A percentile compares a stretch with the other conserved stretches of the same genome.
These are phyloP conservation scores for Mucor mucedo DNA, from an alignment of 371 early-diverging fungal species.

Conservation along the genomic window DNA sequence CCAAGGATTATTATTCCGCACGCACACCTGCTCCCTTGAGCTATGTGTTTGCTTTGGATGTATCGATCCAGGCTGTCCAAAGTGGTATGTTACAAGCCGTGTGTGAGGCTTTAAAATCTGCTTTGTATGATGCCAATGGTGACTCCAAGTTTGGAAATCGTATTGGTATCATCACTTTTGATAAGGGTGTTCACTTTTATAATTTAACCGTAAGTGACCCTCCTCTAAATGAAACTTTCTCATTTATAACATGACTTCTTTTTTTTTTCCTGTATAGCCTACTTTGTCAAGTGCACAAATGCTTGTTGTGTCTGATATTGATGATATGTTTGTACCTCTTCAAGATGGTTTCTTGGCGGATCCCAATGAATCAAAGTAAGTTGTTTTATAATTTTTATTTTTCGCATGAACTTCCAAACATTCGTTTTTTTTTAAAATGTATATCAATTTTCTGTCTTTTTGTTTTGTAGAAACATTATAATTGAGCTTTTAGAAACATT, in stretches of 20 bases:
- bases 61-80: conserved; percentile 84
- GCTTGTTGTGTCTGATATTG: conserved; percentile 94
- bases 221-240: neutral
- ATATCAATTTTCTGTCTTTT: too few relatives aligned
- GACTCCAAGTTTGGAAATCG: conserved; percentile 38
- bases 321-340: conserved; percentile 93
- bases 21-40: conserved; percentile 74
- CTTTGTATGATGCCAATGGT: conserved; percentile 66
- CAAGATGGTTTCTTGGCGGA: conserved; percentile 92
- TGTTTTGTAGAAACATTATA: conserved; percentile 67
- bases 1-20: conserved; percentile 68
- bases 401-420: too few relatives aligned
- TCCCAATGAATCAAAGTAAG: conserved; percentile 72
- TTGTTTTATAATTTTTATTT: too few relatives aligned
- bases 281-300: conserved; percentile 89
- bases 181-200: conserved; percentile 92
- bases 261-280: conserved; percentile 47
- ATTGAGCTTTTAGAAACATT: conserved; percentile 82
- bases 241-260: neutral
- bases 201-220: conserved; percentile 72
- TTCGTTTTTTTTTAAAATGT: too few relatives aligned
- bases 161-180: conserved; percentile 92
- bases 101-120: conserved; percentile 74
- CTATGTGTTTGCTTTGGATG: conserved; percentile 95
- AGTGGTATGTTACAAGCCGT: conserved; percentile 78